Conservation (phyloP, 1,139 yeast genomes). For the Geotrichum australiense region DNA sequence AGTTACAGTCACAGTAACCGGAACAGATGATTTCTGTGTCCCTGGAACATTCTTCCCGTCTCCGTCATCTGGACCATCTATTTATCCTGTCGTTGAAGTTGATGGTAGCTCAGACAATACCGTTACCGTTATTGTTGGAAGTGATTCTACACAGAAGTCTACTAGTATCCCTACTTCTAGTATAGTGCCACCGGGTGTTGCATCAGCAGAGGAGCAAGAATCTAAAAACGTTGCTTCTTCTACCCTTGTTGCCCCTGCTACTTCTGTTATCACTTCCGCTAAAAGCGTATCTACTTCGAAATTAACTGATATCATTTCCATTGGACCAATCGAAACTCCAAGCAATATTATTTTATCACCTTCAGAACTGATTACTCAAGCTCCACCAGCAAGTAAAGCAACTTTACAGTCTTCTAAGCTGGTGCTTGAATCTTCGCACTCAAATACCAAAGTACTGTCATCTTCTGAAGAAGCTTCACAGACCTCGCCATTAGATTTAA, state of each 20-base stretch:
- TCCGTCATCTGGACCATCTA: not conserved
- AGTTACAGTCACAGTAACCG: constrained; percentile 14
- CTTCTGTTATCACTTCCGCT: not conserved
- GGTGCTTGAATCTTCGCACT: no score
- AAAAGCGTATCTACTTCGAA: no score
- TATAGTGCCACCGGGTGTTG: not conserved
- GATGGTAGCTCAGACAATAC: constrained; percentile 17
- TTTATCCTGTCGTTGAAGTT: constrained; percentile 14
- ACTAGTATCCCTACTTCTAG: constrained; percentile 2
- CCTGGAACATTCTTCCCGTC: constrained; percentile 2
- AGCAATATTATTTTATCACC: no score
- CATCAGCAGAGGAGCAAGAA: not conserved
- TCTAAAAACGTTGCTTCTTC: constrained; percentile 6
- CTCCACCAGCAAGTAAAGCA: no score
- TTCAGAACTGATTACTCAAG: no score
- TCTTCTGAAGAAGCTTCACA: no score
- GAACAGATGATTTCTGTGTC: constrained; percentile 5
- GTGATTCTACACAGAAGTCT: not conserved
- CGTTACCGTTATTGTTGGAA: constrained; percentile 10
- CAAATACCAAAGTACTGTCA: no score
- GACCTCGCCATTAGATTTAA: not conserved
- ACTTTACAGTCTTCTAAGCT: no score
- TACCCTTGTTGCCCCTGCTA: not conserved
- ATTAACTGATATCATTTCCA: no score
- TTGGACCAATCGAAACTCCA: no score